A percentile compares a stretch with the other conserved stretches of the same genome.
phyloP scores from a whole-genome alignment of 1,284 basidiomycete species.

The Naganishia liquefaciens region DNA sequence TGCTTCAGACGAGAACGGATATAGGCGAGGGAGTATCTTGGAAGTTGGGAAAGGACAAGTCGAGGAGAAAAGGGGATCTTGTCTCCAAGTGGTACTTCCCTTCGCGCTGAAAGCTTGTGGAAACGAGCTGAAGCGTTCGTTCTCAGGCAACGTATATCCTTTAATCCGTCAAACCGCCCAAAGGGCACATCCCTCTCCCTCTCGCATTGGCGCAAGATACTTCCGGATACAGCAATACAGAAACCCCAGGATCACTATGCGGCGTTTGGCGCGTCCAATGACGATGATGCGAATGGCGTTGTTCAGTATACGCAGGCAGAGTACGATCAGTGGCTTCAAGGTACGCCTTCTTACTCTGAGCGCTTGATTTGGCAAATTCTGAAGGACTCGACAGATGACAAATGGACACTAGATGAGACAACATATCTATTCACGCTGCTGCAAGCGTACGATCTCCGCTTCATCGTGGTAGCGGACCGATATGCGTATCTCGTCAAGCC shows the following conservation, averaged over 20 bases:
- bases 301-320: conserved; percentile 89
- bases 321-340: conserved; percentile 77
- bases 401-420: conserved; percentile 94
- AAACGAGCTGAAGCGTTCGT: neutral
- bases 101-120: too few relatives aligned
- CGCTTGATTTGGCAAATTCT: neutral
- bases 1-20: conserved; percentile 54
- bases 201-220: conserved; percentile 23
- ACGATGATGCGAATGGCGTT: conserved; percentile 55
- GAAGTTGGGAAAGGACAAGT: conserved; percentile 69
- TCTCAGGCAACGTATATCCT: conserved; percentile 70
- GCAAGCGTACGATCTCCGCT: conserved; percentile 81
- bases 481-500: conserved; percentile 63
- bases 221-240: conserved; percentile 9
- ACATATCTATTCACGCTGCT: conserved; percentile 86
- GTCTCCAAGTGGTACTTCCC: too few relatives aligned
- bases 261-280: conserved; percentile 56
- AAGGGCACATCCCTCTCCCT: conserved; percentile 15
- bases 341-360: conserved; percentile 52
- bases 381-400: conserved; percentile 60
- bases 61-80: conserved; percentile 41
- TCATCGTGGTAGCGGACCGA: conserved; percentile 86
- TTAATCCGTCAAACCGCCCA: conserved; percentile 55
- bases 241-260: conserved; percentile 62
- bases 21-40: conserved; percentile 60